Percentiles rank a stretch among this genome's conserved stretches.
Conservation (phyloP, 352 stramenopile species). For the Phytophthora tentaculata region DNA sequence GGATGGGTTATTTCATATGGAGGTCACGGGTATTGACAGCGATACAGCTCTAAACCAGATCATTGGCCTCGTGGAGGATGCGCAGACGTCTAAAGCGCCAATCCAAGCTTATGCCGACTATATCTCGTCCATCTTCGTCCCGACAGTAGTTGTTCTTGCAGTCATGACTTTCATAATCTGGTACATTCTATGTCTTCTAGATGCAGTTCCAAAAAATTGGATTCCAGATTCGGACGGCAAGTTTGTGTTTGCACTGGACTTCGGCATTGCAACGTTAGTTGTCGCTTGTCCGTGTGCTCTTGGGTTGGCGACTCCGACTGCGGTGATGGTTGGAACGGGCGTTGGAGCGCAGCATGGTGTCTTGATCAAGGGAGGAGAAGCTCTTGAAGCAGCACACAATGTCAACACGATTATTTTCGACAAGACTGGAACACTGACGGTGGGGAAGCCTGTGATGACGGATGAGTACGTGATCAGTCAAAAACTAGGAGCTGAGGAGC, state of each 20-base stretch:
- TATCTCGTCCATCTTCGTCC: constrained; percentile 95
- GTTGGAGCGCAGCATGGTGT: constrained; percentile 95
- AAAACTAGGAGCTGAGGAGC: constrained; percentile 59
- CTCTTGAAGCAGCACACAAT: constrained; percentile 87
- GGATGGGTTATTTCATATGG: constrained; percentile 90
- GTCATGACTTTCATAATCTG: constrained; percentile 95
- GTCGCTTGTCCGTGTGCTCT: constrained; percentile 99
- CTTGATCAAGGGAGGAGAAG: constrained; percentile 97
- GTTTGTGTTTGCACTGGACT: constrained; percentile 96
- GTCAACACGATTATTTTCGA: constrained; percentile 97
- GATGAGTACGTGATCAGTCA: constrained; percentile 71
- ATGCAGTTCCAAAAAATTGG: constrained; percentile 64
- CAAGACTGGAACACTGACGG: constrained; percentile 98
- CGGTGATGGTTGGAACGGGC: constrained; percentile 98
- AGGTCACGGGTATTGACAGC: constrained; percentile 90
- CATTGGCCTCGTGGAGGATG: constrained; percentile 97
- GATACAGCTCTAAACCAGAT: constrained; percentile 96
- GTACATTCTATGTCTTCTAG: constrained; percentile 77
- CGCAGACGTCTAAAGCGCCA: constrained; percentile 96
- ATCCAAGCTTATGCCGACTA: constrained; percentile 98
- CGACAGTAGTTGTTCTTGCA: constrained; percentile 91
- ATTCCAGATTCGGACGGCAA: constrained; percentile 64
- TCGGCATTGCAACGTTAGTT: constrained; percentile 96
- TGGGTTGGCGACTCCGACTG: constrained; percentile 96
- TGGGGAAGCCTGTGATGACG: constrained; percentile 85